Conservation (phyloP, 768 basidiomycete species). For the Podaxis sp. region DNA sequence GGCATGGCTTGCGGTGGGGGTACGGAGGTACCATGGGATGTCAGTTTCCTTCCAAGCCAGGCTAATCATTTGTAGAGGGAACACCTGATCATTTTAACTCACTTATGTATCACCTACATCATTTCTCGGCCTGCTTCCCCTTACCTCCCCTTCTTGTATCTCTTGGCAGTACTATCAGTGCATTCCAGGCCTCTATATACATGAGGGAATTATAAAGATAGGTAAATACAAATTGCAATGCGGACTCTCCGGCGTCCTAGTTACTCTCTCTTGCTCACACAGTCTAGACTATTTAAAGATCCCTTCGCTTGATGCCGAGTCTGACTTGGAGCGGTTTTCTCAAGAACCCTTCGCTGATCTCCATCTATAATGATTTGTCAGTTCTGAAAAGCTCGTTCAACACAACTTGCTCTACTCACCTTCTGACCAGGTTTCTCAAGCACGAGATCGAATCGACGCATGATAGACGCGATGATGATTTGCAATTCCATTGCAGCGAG, state of each 20-base stretch:
- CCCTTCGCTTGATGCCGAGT: slow-evolving; percentile 71
- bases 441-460: slow-evolving; percentile 73
- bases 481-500: slow-evolving; percentile 77
- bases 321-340: slow-evolving; percentile 77
- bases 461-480: slow-evolving; percentile 75
- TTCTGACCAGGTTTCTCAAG: slow-evolving; percentile 56
- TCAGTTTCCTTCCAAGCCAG: slow-evolving; percentile 4
- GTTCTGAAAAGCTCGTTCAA: neutral
- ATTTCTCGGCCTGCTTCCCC: neutral
- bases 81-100: slow-evolving; percentile 10
- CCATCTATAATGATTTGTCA: slow-evolving; percentile 40
- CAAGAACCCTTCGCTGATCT: slow-evolving; percentile 83
- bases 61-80: neutral
- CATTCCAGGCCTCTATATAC: neutral
- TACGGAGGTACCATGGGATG: slow-evolving; percentile 8
- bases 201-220: neutral
- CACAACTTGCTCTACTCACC: slow-evolving; percentile 34
- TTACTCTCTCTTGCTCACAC: neutral
- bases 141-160: neutral
- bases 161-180: neutral
- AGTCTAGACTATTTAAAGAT: slow-evolving; percentile 22
- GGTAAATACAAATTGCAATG: neutral
- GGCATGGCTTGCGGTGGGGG: slow-evolving; percentile 8
- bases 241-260: too few relatives aligned
- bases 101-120: neutral